These are phyloP conservation scores for Boechera retrofracta DNA, from an alignment of 345 rosid species.

Conservation along the genomic window DNA sequence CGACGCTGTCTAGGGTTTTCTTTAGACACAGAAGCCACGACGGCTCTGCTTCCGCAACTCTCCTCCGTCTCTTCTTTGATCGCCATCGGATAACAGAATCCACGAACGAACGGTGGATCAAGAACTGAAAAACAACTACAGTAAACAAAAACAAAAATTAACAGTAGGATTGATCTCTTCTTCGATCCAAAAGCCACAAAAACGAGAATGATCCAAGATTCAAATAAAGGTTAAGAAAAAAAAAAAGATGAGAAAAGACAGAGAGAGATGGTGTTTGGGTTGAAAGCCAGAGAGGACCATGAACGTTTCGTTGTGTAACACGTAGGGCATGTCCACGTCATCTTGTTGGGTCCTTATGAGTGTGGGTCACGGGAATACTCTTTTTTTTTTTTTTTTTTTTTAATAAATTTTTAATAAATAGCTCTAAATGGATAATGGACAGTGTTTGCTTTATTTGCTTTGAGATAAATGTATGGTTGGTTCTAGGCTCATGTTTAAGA, in stretches of 20 bases:
- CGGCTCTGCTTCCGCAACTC: slow-evolving; percentile 90
- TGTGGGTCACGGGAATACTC: slow-evolving; percentile 35
- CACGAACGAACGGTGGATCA: not conserved
- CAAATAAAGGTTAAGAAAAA: not conserved
- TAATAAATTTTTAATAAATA: not conserved
- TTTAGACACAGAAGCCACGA: slow-evolving; percentile 56
- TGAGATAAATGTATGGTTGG: slow-evolving; percentile 16
- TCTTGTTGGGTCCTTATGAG: not conserved
- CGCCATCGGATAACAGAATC: slow-evolving; percentile 56
- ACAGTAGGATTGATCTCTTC: slow-evolving; percentile 15
- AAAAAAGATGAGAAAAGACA: not conserved
- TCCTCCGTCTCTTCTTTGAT: slow-evolving; percentile 78
- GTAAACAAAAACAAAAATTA: slow-evolving; percentile 41
- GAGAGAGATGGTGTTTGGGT: not conserved
- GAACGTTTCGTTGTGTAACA: slow-evolving; percentile 40
- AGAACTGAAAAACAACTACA: not conserved
- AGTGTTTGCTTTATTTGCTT: slow-evolving; percentile 24
- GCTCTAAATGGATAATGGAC: slow-evolving; percentile 34
- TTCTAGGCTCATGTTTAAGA: not conserved
- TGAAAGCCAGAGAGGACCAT: slow-evolving; percentile 38
- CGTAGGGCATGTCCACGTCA: slow-evolving; percentile 41
- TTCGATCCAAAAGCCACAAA: slow-evolving; percentile 16
- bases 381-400: not conserved
- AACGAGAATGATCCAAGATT: slow-evolving; percentile 44
- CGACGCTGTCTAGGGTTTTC: slow-evolving; percentile 68